Conservation (phyloP, 2,329 filamentous ascomycete species). For the Lasiodiplodia theobromae region DNA sequence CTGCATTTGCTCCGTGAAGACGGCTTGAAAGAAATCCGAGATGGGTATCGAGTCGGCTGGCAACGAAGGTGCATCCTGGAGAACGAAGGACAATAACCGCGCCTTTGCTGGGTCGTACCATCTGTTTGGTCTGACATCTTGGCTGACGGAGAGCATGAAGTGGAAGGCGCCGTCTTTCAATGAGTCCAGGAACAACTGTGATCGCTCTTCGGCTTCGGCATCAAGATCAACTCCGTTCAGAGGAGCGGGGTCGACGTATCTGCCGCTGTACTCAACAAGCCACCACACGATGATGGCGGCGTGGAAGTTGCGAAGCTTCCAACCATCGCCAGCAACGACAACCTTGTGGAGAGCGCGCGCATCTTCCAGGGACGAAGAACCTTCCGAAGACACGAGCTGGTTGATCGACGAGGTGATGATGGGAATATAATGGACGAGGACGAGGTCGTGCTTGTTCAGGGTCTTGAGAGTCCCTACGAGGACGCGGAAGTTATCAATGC, state of each 20-base stretch:
- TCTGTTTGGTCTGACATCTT: slow-evolving; percentile 79
- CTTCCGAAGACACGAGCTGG: slow-evolving; percentile 24
- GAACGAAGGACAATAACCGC: slow-evolving; percentile 81
- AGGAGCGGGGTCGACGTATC: slow-evolving; percentile 75
- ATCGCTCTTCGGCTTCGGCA: slow-evolving; percentile 72
- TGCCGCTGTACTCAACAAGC: slow-evolving; percentile 91
- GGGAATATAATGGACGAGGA: slow-evolving; percentile 81
- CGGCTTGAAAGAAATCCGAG: slow-evolving; percentile 72
- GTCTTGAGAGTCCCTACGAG: slow-evolving; percentile 73
- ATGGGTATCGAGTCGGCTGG: slow-evolving; percentile 72
- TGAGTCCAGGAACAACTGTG: slow-evolving; percentile 75
- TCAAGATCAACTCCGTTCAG: slow-evolving; percentile 69
- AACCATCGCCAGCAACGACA: slow-evolving; percentile 71
- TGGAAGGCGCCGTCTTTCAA: slow-evolving; percentile 91
- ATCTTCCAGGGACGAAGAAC: slow-evolving; percentile 64
- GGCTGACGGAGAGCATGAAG: slow-evolving; percentile 84
- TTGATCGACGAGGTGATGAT: slow-evolving; percentile 69
- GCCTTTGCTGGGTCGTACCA: slow-evolving; percentile 89
- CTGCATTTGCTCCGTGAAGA: slow-evolving; percentile 83
- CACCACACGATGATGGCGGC: slow-evolving; percentile 83
- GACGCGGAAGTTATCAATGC: slow-evolving; percentile 73
- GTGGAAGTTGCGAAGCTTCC: slow-evolving; percentile 77
- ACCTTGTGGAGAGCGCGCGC: slow-evolving; percentile 74
- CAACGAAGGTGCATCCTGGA: slow-evolving; percentile 78
- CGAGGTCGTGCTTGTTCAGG: slow-evolving; percentile 77